Base-by-base conservation (phyloP, 2,329 filamentous ascomycete species). In the Cytospora leucostoma region DNA sequence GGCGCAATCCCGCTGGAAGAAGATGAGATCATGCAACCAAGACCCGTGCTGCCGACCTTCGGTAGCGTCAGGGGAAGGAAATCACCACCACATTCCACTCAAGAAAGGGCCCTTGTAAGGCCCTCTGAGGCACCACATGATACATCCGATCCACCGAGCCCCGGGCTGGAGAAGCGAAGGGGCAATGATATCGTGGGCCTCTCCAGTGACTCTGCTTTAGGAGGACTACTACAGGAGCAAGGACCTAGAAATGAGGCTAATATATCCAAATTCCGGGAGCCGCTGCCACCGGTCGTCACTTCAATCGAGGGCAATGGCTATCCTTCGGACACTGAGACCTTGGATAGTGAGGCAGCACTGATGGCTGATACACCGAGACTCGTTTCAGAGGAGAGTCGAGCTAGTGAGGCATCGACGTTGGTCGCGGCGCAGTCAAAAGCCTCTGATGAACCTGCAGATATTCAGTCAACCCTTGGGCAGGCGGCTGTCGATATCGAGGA, bases 41-140 rank as follows among this genome's bases (percentile, higher is more conserved):
- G 89, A 37, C 89, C 90, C 7, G 87, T 86, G 1, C 76, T 93
- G 44, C 90, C 90, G 1, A 88, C 83, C 1, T 93, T 93, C 73
- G 90, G 90, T 19, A 93, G 90, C 70, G 80, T 93, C 27, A 82
- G 88, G 27, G 85, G 88, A 34, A 86, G 84, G 73, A 87, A 86
- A 67, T 71, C 85, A 56, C 69, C 76, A 0, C 77, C 81, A 47
- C 74, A 80, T n/a, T 87, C 85, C 0, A 77, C 82, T 47, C 77
- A 80, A 21, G 88, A 88, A 69, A 79, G 86, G 2, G 80, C 83
- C 0, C 76, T 88, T 54, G 84, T 88, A 44, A 80, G 84, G 34
- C 85, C 86, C 7, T 67, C 75, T 6, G 81, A 82, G 38, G 69
- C 73, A 34, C 65, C 70, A 2, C 68, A 75, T 57, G 50, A 69